A percentile compares a stretch with the other conserved stretches of the same genome.
phyloP scores from a whole-genome alignment of 139 green algal species.

The Yamagishiella unicocca region DNA sequence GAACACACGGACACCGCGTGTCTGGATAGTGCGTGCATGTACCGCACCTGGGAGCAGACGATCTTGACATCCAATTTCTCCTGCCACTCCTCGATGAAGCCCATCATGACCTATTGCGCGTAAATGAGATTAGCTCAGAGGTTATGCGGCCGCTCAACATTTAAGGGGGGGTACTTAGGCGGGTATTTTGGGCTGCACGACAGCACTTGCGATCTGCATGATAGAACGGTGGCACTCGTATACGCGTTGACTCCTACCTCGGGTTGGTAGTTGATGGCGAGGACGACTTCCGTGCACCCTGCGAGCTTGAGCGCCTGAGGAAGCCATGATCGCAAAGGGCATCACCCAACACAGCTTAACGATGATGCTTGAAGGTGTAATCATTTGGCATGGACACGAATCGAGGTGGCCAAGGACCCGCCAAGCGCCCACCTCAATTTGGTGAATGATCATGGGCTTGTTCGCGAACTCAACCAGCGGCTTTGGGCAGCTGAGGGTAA shows the following conservation, averaged over 20 bases:
- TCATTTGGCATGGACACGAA: too few relatives aligned
- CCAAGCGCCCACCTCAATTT: slow-evolving; percentile 85
- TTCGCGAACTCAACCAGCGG: slow-evolving; percentile 98
- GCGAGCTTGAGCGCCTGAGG: slow-evolving; percentile 90
- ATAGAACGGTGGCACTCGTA: too few relatives aligned
- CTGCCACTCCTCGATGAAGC: slow-evolving; percentile 96
- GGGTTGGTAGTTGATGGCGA: slow-evolving; percentile 97
- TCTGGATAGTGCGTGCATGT: too few relatives aligned
- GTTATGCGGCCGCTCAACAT: too few relatives aligned
- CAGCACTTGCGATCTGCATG: too few relatives aligned
- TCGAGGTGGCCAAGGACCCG: not conserved
- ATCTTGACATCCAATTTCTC: slow-evolving; percentile 97
- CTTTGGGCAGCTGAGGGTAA: slow-evolving; percentile 89
- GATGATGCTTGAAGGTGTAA: too few relatives aligned
- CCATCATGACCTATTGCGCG: slow-evolving; percentile 89
- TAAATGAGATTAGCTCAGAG: too few relatives aligned
- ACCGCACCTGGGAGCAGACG: slow-evolving; percentile 86
- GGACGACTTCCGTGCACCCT: slow-evolving; percentile 93
- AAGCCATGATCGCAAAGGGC: not conserved
- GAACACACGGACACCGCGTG: not conserved
- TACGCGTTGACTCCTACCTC: slow-evolving; percentile 77
- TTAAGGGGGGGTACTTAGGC: not conserved
- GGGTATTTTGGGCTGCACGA: not conserved
- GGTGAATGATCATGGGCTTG: slow-evolving; percentile 99
- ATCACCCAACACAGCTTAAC: too few relatives aligned